phyloP scores from a whole-genome alignment of 2,329 filamentous ascomycete species.

The Stemphylium beticola region DNA sequence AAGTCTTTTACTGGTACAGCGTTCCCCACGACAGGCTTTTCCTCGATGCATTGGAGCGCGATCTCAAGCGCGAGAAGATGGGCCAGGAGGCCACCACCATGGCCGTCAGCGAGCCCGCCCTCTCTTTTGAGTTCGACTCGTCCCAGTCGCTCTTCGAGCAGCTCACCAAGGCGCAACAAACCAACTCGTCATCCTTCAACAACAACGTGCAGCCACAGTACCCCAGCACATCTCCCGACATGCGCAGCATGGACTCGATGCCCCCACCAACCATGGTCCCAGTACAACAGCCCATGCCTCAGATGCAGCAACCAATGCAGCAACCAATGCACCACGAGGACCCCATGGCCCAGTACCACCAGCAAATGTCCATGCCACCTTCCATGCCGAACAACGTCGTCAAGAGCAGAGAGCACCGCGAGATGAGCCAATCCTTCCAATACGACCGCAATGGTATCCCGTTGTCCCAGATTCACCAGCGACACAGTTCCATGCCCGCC shows the following conservation, averaged over 20 bases:
- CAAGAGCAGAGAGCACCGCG: constrained; percentile 85
- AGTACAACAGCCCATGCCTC: constrained; percentile 31
- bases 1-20: constrained; percentile 99
- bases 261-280: constrained; percentile 85
- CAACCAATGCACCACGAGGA: constrained; percentile 65
- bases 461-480: constrained; percentile 81
- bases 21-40: constrained; percentile 97
- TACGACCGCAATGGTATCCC: constrained; percentile 94
- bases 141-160: constrained; percentile 99
- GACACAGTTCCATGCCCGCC: constrained; percentile 97
- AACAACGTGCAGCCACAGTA: constrained; percentile 69
- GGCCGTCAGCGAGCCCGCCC: constrained; percentile 92
- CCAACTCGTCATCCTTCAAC: constrained; percentile 95
- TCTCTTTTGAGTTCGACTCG: constrained; percentile 99
- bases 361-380: constrained; percentile 75
- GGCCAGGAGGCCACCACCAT: constrained; percentile 96
- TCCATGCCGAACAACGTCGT: constrained; percentile 75
- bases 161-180: constrained; percentile 98
- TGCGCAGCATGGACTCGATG: constrained; percentile 93
- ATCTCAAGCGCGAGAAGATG: constrained; percentile 99
- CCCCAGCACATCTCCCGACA: constrained; percentile 85
- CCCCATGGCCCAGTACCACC: constrained; percentile 72
- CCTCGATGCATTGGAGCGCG: constrained; percentile 94
- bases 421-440: constrained; percentile 74
- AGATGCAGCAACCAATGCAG: constrained; percentile 58